Base-by-base conservation (phyloP, 192 early-diverging fungal genomes). In the Coemansia umbellata region DNA sequence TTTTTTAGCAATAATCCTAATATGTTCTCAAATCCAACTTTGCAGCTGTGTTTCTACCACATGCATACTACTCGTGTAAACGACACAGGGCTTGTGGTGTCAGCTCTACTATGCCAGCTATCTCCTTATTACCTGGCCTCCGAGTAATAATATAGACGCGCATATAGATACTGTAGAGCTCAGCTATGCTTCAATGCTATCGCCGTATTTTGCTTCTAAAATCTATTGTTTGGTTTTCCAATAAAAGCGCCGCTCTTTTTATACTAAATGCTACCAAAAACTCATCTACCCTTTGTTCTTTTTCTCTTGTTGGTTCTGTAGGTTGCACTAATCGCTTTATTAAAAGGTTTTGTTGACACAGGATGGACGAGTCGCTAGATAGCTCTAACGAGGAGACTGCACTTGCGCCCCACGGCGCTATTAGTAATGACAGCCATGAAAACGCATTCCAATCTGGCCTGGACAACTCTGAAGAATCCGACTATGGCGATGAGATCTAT, bases 391-490 rank as follows among this genome's bases (percentile, higher is more conserved):
- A 52, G 26, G 50, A 50, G 33, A n/a, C 45, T 26, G 36, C 36
- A 14, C 23, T 42, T 13, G 36, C 33, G 19, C 13, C 14, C 35
- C 47, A 27, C 23, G 58, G 32, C 8, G 48, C 53, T 31, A 47
- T 52, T 42, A 26, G 41, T 23, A 48, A 27, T 55, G 48, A 58
- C 8, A 37, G 27, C 15, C 53, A 52, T 8, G 43, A 47, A 30
- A 31, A 15, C 24, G 50, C 54, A 3, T 65, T 49, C 52, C 55
- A 58, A 47, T 63, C 71, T 18, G 71, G 48, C 9, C 63, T 59
- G 8, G 59, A 66, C 55, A 58, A 67, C 64, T 63, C 71, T n/a
- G 71, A 74, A 5, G 63, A 66, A 26, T 74, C 71, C 2, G 64
- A 74, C 31, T 55, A 59, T 33, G 63, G 62, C 40, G 71, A 67